Conservation (phyloP, 2,329 filamentous ascomycete genomes). For the Calonectria naviculata region DNA sequence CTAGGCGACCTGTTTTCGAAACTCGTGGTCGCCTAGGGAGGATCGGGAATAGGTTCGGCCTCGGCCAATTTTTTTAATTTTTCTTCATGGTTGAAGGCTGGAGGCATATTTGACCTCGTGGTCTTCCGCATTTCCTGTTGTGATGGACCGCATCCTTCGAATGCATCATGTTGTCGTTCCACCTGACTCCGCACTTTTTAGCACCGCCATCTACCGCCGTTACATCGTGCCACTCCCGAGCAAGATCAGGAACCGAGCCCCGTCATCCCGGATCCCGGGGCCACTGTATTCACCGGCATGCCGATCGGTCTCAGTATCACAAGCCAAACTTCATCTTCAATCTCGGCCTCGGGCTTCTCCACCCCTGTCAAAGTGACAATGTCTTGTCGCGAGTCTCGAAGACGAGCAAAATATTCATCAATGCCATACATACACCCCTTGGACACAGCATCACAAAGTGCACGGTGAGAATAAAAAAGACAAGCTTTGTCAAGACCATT, state of each 20-base stretch:
- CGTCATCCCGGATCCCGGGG: background rate
- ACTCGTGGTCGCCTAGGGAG: background rate
- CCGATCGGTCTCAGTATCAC: constrained; percentile 13
- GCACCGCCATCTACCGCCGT: constrained; percentile 25
- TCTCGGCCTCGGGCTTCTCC: constrained; percentile 3
- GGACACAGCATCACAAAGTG: background rate
- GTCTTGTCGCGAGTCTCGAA: background rate
- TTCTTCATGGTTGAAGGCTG: background rate
- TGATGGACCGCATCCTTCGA: background rate
- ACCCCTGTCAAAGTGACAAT: background rate
- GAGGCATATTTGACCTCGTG: background rate
- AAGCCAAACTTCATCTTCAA: constrained; percentile 7
- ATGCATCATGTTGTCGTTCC: background rate
- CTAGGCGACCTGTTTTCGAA: background rate
- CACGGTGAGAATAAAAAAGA: background rate
- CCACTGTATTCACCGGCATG: background rate
- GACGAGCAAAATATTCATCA: background rate
- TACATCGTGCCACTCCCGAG: constrained; percentile 21
- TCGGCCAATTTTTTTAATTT: background rate
- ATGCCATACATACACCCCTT: no score
- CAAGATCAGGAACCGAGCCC: constrained; percentile 1
- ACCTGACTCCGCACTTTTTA: background rate
- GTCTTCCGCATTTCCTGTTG: background rate
- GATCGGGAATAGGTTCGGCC: background rate
- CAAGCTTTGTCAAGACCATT: background rate